A percentile compares a stretch with the other conserved stretches of the same genome.
Conservation (phyloP, 208 protist species). For the Trypanosoma congolense region DNA sequence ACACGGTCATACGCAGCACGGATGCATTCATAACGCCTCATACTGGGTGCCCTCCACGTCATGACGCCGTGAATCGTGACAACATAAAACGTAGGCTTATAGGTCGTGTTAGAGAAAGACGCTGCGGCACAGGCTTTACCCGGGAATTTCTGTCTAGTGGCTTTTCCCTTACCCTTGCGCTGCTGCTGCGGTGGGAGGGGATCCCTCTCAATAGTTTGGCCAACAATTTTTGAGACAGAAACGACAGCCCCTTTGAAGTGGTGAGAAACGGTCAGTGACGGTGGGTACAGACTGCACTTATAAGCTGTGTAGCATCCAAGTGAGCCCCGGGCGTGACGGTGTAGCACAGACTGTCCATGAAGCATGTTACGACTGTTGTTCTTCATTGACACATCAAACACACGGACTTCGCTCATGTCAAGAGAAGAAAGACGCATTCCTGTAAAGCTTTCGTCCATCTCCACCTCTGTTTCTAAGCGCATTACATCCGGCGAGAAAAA, state of each 20-base stretch:
- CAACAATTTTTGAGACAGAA: constrained; percentile 35
- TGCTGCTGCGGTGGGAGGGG: not conserved
- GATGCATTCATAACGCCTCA: constrained; percentile 41
- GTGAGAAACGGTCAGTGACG: constrained; percentile 51
- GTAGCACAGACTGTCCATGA: constrained; percentile 52
- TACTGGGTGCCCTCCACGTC: constrained; percentile 76
- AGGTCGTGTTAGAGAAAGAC: constrained; percentile 7
- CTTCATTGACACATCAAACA: constrained; percentile 79
- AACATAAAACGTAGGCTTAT: constrained; percentile 36
- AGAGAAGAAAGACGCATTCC: constrained; percentile 66
- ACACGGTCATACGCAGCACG: constrained; percentile 55
- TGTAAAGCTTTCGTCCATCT: constrained; percentile 43
- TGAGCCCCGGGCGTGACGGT: constrained; percentile 51
- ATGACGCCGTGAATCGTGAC: constrained; percentile 78
- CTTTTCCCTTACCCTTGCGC: not conserved
- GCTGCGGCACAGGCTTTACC: not conserved
- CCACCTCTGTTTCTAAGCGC: constrained; percentile 48
- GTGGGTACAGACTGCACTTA: constrained; percentile 67
- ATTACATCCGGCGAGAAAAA: constrained; percentile 53
- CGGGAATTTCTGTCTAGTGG: not conserved
- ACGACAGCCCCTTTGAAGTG: constrained; percentile 50
- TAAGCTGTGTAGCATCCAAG: constrained; percentile 66
- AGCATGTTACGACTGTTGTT: constrained; percentile 68
- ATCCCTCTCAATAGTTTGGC: not conserved
- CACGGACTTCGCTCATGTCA: constrained; percentile 53